These are phyloP conservation scores for Paraleonurus japonicus DNA, from an alignment of 257 asterid species.

Conservation along the genomic window DNA sequence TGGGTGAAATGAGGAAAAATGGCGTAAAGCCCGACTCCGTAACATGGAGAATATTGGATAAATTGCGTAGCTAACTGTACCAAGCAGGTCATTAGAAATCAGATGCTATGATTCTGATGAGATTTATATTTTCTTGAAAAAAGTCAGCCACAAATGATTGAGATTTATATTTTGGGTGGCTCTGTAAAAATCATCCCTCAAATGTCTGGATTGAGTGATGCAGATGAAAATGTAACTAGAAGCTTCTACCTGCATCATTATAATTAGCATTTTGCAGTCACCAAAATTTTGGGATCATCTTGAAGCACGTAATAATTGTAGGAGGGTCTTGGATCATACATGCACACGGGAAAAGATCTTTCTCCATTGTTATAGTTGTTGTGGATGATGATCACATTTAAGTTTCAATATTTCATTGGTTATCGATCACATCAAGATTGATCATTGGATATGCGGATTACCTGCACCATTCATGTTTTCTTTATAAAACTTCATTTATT, in stretches of 20 bases:
- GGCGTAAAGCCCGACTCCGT: conserved; percentile 72
- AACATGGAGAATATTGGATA: conserved; percentile 85
- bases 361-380: neutral
- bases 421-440: neutral
- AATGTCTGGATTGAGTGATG: neutral
- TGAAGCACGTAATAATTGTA: no score
- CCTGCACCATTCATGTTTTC: neutral
- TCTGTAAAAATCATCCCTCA: no score
- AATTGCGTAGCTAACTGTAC: conserved; percentile 35
- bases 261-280: no score
- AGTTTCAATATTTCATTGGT: neutral
- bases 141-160: neutral
- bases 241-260: neutral
- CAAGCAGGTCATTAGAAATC: neutral
- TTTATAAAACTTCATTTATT: neutral
- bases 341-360: no score
- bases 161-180: neutral
- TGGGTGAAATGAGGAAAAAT: conserved; percentile 80
- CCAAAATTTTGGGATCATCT: no score
- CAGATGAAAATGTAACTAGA: no score
- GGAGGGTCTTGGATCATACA: no score
- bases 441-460: neutral
- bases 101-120: neutral
- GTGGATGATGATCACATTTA: neutral
- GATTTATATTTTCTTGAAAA: no score